Base-by-base conservation (phyloP, 1,284 basidiomycete species). In the Ceratobasidium sp. region DNA sequence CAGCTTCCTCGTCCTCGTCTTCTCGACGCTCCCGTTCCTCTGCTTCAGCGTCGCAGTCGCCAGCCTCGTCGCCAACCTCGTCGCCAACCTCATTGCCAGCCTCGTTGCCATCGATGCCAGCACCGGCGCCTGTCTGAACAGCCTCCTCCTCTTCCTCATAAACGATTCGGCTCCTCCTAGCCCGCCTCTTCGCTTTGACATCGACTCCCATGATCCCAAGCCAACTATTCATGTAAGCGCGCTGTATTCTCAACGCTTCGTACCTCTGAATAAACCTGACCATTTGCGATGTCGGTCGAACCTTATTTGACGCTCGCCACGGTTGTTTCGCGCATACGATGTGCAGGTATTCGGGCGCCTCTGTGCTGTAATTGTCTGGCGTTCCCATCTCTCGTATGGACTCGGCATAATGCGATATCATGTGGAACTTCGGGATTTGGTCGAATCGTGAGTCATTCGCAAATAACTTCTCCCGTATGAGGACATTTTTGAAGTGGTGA, bases 401-500 rank as follows among this genome's bases (percentile, higher is more conserved):
- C 8, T 39, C 43, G 14, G 51, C 11, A n/a, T 66, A 76, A 58
- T 76, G 76, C 11, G 72, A 49, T 5, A 76, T 39, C 48, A 62
- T 22, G 37, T 76, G 76, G 22, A 76, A 49, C 62, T 76, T 76
- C 13, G 69, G 14, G 7, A 72, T 72, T n/a, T 51, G 22, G 43
- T 72, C 29, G 24, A 72, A 72, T 14, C 56, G 54, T 49, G 39
- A 34, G 41, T 72, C 46, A 14, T 24, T 37, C 56, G 48, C 22
- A 19, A 59, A 59, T 16, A 72, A 9, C 27, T 31, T 46, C 54
- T 56, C 22, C 5, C 62, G 31, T 14, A 62, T 48, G 31, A 79
- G 77, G 19, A 79, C 61, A 5, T 74, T 39, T n/a, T 77, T 75
- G 31, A 74, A 64, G 8, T 68, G 4, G 73, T 79, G 76, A 58